phyloP scores from a whole-genome alignment of 2,329 filamentous ascomycete species.

The Biscogniauxia mediterranea region DNA sequence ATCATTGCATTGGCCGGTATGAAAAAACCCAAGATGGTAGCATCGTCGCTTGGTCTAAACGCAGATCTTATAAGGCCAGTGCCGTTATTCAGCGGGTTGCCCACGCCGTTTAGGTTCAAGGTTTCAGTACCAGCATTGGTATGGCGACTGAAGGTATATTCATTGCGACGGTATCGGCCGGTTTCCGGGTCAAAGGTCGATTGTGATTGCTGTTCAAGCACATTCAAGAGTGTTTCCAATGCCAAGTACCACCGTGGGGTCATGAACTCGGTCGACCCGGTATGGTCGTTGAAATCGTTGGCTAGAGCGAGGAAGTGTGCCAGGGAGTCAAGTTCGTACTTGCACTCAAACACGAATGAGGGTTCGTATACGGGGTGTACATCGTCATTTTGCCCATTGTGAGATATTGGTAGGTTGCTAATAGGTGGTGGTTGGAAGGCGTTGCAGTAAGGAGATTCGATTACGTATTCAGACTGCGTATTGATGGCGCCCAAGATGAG shows the following conservation, averaged over 20 bases:
- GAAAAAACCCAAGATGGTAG: slow-evolving; percentile 89
- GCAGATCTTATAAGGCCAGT: slow-evolving; percentile 88
- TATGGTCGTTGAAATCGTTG: slow-evolving; percentile 84
- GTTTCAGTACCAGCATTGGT: slow-evolving; percentile 89
- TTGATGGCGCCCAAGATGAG: slow-evolving; percentile 92
- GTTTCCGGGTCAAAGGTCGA: slow-evolving; percentile 74
- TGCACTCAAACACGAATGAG: slow-evolving; percentile 90
- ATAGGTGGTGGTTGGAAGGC: slow-evolving; percentile 94
- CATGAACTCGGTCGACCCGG: slow-evolving; percentile 74
- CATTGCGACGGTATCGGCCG: slow-evolving; percentile 64
- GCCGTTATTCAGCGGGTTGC: slow-evolving; percentile 84
- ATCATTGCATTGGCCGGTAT: slow-evolving; percentile 98
- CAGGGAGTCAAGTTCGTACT: slow-evolving; percentile 95
- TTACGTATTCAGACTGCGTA: slow-evolving; percentile 92
- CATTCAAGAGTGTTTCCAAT: slow-evolving; percentile 68
- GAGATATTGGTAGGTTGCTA: slow-evolving; percentile 67
- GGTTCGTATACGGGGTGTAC: slow-evolving; percentile 89
- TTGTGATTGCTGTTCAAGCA: slow-evolving; percentile 75
- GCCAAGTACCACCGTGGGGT: slow-evolving; percentile 77
- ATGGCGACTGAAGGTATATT: slow-evolving; percentile 82
- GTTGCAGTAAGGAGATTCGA: slow-evolving; percentile 94
- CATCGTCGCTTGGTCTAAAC: slow-evolving; percentile 93
- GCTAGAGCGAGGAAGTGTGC: slow-evolving; percentile 84
- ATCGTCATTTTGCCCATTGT: slow-evolving; percentile 77
- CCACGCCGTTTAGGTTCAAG: slow-evolving; percentile 73